These are phyloP conservation scores for Gossypioides kirkii DNA, from an alignment of 345 rosid genomes.

Conservation along the genomic window DNA sequence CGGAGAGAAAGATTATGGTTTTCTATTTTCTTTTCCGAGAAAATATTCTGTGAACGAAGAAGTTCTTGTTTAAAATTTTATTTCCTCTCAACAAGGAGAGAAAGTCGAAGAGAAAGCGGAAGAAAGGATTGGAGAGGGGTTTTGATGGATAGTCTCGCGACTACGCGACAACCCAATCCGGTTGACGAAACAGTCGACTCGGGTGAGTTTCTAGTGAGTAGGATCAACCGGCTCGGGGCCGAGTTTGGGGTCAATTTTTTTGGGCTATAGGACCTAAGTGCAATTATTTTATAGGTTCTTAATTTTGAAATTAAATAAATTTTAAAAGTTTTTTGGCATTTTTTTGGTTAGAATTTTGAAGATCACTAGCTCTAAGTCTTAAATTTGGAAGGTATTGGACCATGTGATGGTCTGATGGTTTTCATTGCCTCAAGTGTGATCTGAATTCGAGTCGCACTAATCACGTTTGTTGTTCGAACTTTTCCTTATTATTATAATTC, in stretches of 20 bases:
- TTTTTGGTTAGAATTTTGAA: too few species aligned
- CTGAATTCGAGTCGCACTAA: too few species aligned
- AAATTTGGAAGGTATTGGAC: too few species aligned
- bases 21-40: slow-evolving; percentile 3
- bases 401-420: too few species aligned
- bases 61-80: neutral
- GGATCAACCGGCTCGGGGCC: neutral
- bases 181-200: slow-evolving; percentile 1
- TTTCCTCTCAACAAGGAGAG: slow-evolving; percentile 13
- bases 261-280: neutral
- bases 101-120: neutral
- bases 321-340: too few species aligned
- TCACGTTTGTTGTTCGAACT: too few species aligned
- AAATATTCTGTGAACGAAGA: neutral
- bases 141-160: slow-evolving; percentile 25
- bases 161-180: slow-evolving; percentile 31
- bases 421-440: too few species aligned
- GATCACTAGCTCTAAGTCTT: too few species aligned
- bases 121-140: slow-evolving; percentile 11
- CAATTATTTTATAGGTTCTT: neutral
- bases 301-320: neutral
- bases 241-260: neutral
- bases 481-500: too few species aligned
- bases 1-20: neutral
- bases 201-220: neutral